Evolutionary conservation across 257 asterid species (phyloP), one percentile per base, ranked within the genome.

Genomic region (Misopates orontium): DNA sequence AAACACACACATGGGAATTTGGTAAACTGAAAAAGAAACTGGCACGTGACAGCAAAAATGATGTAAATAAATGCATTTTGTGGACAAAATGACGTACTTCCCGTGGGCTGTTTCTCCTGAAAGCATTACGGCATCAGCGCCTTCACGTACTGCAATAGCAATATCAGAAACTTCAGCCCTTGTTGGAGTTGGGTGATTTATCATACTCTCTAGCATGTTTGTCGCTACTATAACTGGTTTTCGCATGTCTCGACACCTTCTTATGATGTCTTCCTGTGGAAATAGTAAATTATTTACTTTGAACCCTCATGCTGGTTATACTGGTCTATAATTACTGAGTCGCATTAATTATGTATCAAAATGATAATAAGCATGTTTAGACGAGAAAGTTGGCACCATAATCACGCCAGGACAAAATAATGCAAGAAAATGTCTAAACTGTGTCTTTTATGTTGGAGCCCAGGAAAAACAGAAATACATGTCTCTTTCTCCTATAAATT

Each of bases 41-140:
- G 6, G 20, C 57, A 32, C 17, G 55, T 56, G 57, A 59, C 32
- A 41, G 66, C 39, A 60, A 58, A 55, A 5, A 63, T 59, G 25
- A 52, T 16, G 40, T 10, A 68, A 40, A 25, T 44, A 20, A 49
- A n/a, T 40, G 17, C 60, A 8, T 25, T 21, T 16, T 40, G 17
- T 17, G 42, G 28, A 52, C 51, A 64, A 65, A 73, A 75, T 10
- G 21, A 79, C 97, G 77, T 83, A 93, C 99, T 90, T 90, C 75
- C 99, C 97, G 62, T 93, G 94, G 56, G 99, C 97, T 15, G 99
- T 93, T 90, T 93, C 99, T 69, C 99, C 97, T 23, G 99, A 93
- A 68, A 93, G 99, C 97, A 93, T 93, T 73, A 90, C 52, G 40
- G 95, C 99, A 83, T 93, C 99, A 58, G 99, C 84, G 45, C 99